Evolutionary conservation across 495 filamentous ascomycete genomes (phyloP).

Genomic region (Penicillium roqueforti): DNA sequence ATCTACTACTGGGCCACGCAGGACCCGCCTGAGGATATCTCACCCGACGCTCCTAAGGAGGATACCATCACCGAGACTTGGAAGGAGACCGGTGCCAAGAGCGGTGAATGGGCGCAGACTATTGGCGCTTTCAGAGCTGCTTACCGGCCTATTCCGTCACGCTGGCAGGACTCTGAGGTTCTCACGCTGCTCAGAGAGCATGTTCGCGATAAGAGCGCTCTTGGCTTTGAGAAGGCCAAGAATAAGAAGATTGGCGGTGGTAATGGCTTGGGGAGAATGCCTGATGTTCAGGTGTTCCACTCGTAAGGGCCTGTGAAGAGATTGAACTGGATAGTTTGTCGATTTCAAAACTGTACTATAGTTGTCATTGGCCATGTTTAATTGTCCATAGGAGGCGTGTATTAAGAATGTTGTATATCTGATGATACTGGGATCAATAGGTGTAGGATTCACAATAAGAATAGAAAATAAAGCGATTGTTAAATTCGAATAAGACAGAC

Average conservation of each 20-base stretch:
- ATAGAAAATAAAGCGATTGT: background rate
- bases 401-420: conserved; percentile 3
- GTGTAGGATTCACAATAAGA: background rate
- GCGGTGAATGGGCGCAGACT: conserved; percentile 95
- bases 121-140: conserved; percentile 90
- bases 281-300: conserved; percentile 50
- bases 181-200: conserved; percentile 72
- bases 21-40: conserved; percentile 46
- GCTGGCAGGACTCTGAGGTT: conserved; percentile 82
- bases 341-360: conserved; percentile 12
- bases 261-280: conserved; percentile 49
- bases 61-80: conserved; percentile 51
- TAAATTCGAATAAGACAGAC: background rate
- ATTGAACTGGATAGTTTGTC: background rate
- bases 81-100: conserved; percentile 49
- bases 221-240: conserved; percentile 48
- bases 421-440: background rate
- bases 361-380: conserved; percentile 2
- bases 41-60: conserved; percentile 34
- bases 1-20: conserved; percentile 99
- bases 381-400: background rate
- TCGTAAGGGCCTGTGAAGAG: conserved; percentile 11
- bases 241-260: conserved; percentile 46
- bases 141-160: conserved; percentile 78
- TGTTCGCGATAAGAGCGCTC: conserved; percentile 59